Evolutionary conservation across 2,329 filamentous ascomycete genomes (phyloP), one percentile per base, ranked within the genome.

Genomic region (Fusarium austroafricanum): DNA sequence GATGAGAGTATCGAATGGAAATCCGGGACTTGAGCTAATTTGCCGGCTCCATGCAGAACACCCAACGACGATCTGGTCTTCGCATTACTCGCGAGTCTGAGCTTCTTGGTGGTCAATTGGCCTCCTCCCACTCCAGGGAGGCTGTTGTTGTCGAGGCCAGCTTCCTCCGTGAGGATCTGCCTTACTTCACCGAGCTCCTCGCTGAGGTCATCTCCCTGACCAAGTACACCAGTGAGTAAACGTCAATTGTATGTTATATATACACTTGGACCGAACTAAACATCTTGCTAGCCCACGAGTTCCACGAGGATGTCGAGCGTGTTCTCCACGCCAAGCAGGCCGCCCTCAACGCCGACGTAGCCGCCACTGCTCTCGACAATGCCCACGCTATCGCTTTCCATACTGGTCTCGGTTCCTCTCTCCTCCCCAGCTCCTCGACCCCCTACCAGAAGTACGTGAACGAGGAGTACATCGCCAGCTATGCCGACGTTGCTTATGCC

Each of bases 111-210:
- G 93, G 93, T 76, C 90, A 95, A 88, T 89, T 98, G 83, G 87
- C 84, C 74, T 86, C 95, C 71, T 93, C 92, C 82, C 94, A 97
- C 84, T 94, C 93, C 75, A 92, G 95, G 78, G 96, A 99, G 86
- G 94, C 94, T 78, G 84, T 99, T 68, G 89, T 99, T 63, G 84
- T 99, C 76, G 90, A 95, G 82, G 93, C 96, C 79, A 97, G 92
- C 84, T 99, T 99, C 87, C 89, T 99, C 72, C 90, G 93, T 79
- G 90, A 96, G 79, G 94, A 99, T 80, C 89, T 99, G 72, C 96
- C 96, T 73, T 99, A 98, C 88, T 99, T 97, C 81, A 89, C 94
- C 76, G 96, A 99, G 86, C 87, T 99, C 71, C 88, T 99, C 73
- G 93, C 91, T 77, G 96, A 99, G 86, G 92, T 97, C 75, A 86